Conservation (phyloP, 768 basidiomycete genomes). For the Suillus subaureus region DNA sequence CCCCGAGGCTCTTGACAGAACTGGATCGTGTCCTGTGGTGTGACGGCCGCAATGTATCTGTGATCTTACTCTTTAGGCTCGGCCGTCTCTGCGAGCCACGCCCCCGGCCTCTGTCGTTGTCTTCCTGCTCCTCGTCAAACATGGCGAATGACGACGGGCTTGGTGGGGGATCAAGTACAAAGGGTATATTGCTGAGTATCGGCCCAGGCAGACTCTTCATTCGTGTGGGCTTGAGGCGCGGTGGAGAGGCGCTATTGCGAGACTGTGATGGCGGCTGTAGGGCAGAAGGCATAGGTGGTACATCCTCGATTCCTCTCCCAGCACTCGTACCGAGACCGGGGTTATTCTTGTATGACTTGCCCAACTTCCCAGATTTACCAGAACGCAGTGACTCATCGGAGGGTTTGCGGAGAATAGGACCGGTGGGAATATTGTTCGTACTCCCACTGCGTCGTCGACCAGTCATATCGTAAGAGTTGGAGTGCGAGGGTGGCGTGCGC, state of each 20-base stretch:
- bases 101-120: conserved; percentile 25
- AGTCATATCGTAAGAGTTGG: conserved; percentile 12
- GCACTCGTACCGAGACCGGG: background rate
- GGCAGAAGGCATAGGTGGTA: conserved; percentile 33
- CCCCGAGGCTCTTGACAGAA: conserved; percentile 35
- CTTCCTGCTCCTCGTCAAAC: conserved; percentile 28
- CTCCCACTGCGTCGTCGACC: conserved; percentile 33
- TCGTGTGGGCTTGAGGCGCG: conserved; percentile 31
- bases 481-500: background rate
- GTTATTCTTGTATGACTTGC: conserved; percentile 33
- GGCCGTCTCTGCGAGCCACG: conserved; percentile 31
- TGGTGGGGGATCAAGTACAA: conserved; percentile 29
- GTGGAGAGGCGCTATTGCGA: background rate
- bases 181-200: conserved; percentile 21
- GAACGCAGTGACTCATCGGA: conserved; percentile 46
- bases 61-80: conserved; percentile 35
- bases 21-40: conserved; percentile 37
- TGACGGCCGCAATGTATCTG: conserved; percentile 33
- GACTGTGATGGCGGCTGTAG: background rate
- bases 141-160: conserved; percentile 28
- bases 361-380: conserved; percentile 38
- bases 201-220: conserved; percentile 55
- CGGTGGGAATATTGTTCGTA: conserved; percentile 16
- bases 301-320: conserved; percentile 22
- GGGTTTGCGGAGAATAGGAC: conserved; percentile 28